A percentile compares a stretch with the other conserved stretches of the same genome.
Evolutionary conservation across 176 grass and related monocot genomes (phyloP).

Genomic region (Puya raimondii): DNA sequence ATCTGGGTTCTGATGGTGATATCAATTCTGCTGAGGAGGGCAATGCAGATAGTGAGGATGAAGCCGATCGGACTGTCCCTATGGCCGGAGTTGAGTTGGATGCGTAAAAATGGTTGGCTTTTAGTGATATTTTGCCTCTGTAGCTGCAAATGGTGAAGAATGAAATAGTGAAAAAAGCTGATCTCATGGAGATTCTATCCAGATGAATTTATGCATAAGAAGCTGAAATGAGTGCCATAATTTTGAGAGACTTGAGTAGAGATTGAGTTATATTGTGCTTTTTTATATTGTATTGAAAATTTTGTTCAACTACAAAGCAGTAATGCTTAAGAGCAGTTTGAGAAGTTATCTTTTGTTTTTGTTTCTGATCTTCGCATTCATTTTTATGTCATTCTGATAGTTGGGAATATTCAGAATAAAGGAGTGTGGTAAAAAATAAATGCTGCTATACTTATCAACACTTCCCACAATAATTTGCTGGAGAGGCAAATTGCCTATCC

Average conservation of each 20-base stretch:
- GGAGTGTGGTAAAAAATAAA: too few relatives aligned
- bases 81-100: slow-evolving; percentile 42
- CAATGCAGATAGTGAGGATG: slow-evolving; percentile 8
- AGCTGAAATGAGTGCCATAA: too few relatives aligned
- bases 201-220: too few relatives aligned
- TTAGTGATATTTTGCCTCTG: neutral
- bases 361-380: too few relatives aligned
- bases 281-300: neutral
- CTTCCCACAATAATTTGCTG: too few relatives aligned
- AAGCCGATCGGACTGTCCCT: slow-evolving; percentile 13
- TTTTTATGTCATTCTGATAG: too few relatives aligned
- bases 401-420: too few relatives aligned
- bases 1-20: neutral
- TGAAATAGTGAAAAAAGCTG: neutral
- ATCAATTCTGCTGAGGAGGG: neutral
- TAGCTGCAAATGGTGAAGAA: neutral
- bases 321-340: neutral
- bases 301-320: neutral
- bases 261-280: neutral
- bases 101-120: slow-evolving; percentile 12
- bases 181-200: too few relatives aligned
- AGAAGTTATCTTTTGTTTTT: neutral
- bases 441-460: too few relatives aligned
- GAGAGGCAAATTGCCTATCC: too few relatives aligned
- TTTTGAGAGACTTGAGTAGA: neutral